phyloP scores from a whole-genome alignment of 306 rosid genomes.

The Prunus mira region DNA sequence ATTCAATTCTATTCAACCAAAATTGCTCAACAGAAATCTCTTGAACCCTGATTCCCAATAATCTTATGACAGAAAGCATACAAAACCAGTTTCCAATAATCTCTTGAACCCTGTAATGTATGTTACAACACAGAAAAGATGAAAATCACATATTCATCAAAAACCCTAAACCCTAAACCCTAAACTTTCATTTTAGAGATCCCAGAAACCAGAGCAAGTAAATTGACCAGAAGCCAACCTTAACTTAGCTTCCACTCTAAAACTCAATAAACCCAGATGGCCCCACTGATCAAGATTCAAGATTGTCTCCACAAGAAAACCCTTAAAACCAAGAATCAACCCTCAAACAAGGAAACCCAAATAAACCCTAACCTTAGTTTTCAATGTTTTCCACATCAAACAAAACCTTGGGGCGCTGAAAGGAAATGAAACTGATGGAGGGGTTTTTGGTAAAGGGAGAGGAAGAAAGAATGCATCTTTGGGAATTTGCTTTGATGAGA shows the following conservation, averaged over 20 bases:
- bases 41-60: neutral
- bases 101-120: neutral
- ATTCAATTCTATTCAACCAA: neutral
- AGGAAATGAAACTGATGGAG: neutral
- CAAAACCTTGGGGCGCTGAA: slow-evolving; percentile 7
- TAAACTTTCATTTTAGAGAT: neutral
- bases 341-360: slow-evolving; percentile 28
- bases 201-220: neutral
- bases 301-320: neutral
- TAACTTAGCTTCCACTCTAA: neutral
- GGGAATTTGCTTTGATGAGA: slow-evolving; percentile 1
- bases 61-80: neutral
- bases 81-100: neutral
- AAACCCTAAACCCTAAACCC: slow-evolving; percentile 14
- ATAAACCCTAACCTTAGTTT: neutral
- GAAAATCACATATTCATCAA: neutral
- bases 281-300: slow-evolving; percentile 11
- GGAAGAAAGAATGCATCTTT: slow-evolving; percentile 5
- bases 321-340: neutral
- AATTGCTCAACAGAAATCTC: neutral
- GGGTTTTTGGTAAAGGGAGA: neutral
- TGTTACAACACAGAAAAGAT: neutral
- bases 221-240: slow-evolving; percentile 13
- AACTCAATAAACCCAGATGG: slow-evolving; percentile 14
- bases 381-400: slow-evolving; percentile 1